Conservation (phyloP, 129 eudicot genomes). For the Oenanthe sinensis region DNA sequence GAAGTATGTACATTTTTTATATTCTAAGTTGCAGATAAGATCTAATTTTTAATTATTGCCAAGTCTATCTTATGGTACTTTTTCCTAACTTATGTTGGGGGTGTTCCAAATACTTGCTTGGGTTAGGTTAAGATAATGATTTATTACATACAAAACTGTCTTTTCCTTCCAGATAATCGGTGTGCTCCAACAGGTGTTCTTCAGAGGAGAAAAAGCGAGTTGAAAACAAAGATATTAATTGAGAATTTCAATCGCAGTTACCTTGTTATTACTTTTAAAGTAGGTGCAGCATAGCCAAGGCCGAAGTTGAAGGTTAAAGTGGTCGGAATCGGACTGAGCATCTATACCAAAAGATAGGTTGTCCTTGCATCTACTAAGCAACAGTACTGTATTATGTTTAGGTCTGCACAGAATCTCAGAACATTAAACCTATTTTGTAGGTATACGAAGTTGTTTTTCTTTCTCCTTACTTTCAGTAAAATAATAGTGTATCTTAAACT, state of each 20-base stretch:
- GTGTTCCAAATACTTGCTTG: neutral
- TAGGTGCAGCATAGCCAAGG: neutral
- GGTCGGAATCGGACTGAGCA: neutral
- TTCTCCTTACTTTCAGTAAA: neutral
- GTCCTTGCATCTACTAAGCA: neutral
- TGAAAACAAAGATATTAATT: neutral
- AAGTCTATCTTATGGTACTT: neutral
- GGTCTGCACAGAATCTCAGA: neutral
- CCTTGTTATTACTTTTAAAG: neutral
- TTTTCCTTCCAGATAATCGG: conserved; percentile 4
- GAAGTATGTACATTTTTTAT: conserved; percentile 25
- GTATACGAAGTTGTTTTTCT: neutral
- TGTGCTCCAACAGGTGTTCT: neutral
- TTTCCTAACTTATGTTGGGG: neutral
- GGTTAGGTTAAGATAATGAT: neutral
- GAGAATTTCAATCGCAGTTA: neutral
- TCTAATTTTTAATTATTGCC: neutral
- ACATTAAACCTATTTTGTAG: neutral
- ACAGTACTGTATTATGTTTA: neutral
- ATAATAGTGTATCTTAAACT: too few relatives aligned
- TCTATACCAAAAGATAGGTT: neutral
- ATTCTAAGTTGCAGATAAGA: neutral
- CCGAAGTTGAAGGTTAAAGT: neutral
- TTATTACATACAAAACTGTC: neutral
- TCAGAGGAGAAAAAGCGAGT: neutral